Evolutionary conservation across 192 early-diverging fungal genomes (phyloP).

Genomic region (Oehlia diaphana): DNA sequence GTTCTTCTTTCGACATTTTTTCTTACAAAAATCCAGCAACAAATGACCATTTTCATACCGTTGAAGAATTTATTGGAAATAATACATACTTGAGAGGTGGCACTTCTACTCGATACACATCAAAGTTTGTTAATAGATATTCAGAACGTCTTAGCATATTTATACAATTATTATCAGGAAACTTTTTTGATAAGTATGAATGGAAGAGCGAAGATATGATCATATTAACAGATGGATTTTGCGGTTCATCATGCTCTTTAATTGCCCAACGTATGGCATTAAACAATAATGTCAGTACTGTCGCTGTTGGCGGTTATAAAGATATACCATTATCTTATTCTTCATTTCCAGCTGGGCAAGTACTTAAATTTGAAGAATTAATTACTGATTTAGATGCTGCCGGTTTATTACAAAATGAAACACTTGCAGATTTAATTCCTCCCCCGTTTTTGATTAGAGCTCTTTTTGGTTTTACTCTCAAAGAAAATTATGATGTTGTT

Average conservation of each 20-base stretch:
- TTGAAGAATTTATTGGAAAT: constrained; percentile 12
- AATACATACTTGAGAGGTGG: background rate
- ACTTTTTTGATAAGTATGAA: background rate
- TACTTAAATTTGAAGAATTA: background rate
- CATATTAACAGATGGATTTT: constrained; percentile 37
- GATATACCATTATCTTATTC: constrained; percentile 34
- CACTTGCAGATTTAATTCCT: too few species aligned
- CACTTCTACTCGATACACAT: background rate
- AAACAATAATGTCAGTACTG: constrained; percentile 32
- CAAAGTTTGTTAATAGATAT: background rate
- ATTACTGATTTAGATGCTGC: too few species aligned
- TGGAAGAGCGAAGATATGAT: constrained; percentile 22
- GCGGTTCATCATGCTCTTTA: constrained; percentile 38
- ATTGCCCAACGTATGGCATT: constrained; percentile 34
- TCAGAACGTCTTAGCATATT: background rate
- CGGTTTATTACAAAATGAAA: too few species aligned
- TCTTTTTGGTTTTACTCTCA: too few species aligned
- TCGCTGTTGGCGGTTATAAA: constrained; percentile 36
- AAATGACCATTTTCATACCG: background rate
- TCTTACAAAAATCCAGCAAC: background rate
- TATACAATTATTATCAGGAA: background rate
- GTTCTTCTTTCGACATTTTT: background rate
- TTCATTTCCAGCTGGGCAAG: constrained; percentile 34
- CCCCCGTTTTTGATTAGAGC: too few species aligned
- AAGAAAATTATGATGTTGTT: too few species aligned